Base-by-base conservation (phyloP, 306 rosid genomes). In the Castanospermum australe region DNA sequence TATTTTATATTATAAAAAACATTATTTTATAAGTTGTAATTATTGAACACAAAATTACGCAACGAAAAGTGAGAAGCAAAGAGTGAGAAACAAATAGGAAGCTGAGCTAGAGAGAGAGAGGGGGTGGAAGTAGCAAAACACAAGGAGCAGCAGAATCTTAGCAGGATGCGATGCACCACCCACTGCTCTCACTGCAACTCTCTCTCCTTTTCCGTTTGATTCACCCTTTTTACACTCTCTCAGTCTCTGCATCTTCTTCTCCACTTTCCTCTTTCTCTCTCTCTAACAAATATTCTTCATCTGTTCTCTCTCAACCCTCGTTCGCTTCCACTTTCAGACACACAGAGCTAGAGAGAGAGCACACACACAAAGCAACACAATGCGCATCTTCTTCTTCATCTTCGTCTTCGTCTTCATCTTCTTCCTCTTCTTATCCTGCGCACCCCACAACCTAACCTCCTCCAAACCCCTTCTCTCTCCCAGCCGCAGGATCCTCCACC, bases 131-230 rank as follows among this genome's bases (percentile, higher is more conserved):
- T 14, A 71, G 32, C 15, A 72, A 47, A 3, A 48, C 56, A 67
- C 22, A 52, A 36, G 0, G 28, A 68, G n/a, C 57, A 17, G 56
- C 71, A 85, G 91, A 90, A 90, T 90, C 96, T 94, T 92, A 90
- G 98, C 97, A 89, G 98, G 87, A 90, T 80, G 88, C 97, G 84
- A n/a, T n/a, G n/a, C n/a, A n/a, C n/a, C n/a, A n/a, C n/a, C n/a
- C n/a, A n/a, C n/a, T n/a, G n/a, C n/a, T n/a, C n/a, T n/a, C n/a
- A n/a, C n/a, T n/a, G n/a, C n/a, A n/a, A n/a, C n/a, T n/a, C 84
- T 11, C n/a, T 59, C 0, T 0, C 52, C 69, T 70, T 50, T 36
- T 15, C 38, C 5, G 28, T 12, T 9, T 5, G 14, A 25, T 42
- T 71, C 75, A 25, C 14, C 84, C 71, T 50, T 83, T 82, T 47